Evolutionary conservation across 768 basidiomycete genomes (phyloP).

Genomic region (Leucocoprinus sp.): DNA sequence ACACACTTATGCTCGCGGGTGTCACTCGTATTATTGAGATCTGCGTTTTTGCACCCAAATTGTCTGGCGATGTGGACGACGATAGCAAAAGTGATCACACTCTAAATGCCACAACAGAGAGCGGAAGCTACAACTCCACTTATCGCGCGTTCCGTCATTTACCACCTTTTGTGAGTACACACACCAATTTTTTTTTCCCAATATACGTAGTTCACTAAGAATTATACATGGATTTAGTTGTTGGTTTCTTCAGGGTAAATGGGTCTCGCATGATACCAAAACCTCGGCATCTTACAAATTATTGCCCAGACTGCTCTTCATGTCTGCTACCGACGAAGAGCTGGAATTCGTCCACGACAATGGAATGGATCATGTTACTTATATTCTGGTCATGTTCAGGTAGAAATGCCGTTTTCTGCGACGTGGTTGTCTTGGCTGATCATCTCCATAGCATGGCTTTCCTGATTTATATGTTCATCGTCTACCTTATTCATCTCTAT

Average conservation of each 20-base stretch:
- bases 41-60: conserved; percentile 54
- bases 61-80: conserved; percentile 28
- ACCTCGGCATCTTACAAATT: background rate
- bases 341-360: conserved; percentile 56
- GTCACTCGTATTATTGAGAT: conserved; percentile 74
- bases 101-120: conserved; percentile 32
- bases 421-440: background rate
- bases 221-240: conserved; percentile 33
- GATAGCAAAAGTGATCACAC: conserved; percentile 63
- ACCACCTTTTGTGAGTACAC: conserved; percentile 72
- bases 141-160: conserved; percentile 72
- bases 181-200: background rate
- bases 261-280: background rate
- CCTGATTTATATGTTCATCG: conserved; percentile 65
- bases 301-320: conserved; percentile 63
- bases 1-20: conserved; percentile 79
- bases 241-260: conserved; percentile 66
- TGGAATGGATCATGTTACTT: conserved; percentile 89
- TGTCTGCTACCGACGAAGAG: conserved; percentile 93
- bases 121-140: conserved; percentile 23
- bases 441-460: conserved; percentile 52
- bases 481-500: conserved; percentile 66
- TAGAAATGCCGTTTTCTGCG: conserved; percentile 17
- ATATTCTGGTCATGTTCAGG: conserved; percentile 80
- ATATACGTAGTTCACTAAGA: conserved; percentile 12